Percentiles rank a stretch among this genome's conserved stretches.
Evolutionary conservation across 768 basidiomycete genomes (phyloP).

Genomic region (Tylopilus rubrobrunneus): DNA sequence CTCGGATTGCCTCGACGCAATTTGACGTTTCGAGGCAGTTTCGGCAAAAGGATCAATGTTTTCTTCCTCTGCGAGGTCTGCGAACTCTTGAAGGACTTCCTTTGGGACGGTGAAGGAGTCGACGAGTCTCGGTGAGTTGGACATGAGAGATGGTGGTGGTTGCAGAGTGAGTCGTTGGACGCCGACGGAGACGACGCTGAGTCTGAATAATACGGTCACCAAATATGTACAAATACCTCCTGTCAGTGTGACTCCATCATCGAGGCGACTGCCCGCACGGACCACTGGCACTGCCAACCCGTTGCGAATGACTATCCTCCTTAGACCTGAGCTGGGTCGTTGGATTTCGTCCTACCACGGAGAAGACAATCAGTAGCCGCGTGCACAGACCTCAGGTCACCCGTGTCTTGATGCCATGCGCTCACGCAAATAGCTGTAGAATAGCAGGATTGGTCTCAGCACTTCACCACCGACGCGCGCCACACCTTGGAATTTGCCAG

Average conservation of each 20-base stretch:
- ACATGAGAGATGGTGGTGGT: constrained; percentile 37
- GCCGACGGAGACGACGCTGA: constrained; percentile 13
- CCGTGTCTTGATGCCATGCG: no score
- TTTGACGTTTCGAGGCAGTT: constrained; percentile 89
- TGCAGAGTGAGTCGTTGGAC: constrained; percentile 11
- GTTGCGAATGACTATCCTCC: no score
- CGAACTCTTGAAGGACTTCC: constrained; percentile 92
- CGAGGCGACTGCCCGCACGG: no score
- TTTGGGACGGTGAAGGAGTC: constrained; percentile 93
- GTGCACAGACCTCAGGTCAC: no score
- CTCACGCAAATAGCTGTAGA: no score
- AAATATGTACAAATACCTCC: constrained; percentile 26
- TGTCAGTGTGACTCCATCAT: not conserved
- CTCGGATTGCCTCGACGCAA: constrained; percentile 89
- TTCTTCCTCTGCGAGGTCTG: constrained; percentile 90
- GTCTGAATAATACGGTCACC: constrained; percentile 27
- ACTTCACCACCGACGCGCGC: no score
- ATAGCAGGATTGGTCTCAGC: no score
- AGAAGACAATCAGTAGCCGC: no score
- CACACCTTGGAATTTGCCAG: no score
- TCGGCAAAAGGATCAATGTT: constrained; percentile 89
- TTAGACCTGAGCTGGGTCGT: no score
- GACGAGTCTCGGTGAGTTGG: constrained; percentile 66
- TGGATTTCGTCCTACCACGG: no score
- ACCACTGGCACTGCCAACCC: no score